Conservation (phyloP, 2,329 filamentous ascomycete species). For the Diaporthe ampelina region DNA sequence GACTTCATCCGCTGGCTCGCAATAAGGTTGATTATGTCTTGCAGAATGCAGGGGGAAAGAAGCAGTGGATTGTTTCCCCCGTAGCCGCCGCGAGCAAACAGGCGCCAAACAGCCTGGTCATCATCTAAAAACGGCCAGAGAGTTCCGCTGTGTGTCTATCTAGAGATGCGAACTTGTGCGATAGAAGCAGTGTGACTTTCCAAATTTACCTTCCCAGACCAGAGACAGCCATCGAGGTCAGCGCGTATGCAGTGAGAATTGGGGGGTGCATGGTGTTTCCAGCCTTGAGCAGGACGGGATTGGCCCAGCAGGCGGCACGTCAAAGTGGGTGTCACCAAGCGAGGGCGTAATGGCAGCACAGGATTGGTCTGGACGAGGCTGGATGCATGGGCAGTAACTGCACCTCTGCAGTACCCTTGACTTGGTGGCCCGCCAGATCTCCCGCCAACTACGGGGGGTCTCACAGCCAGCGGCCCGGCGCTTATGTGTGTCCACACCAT, state of each 20-base stretch:
- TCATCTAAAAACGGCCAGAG: neutral
- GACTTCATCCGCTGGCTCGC: neutral
- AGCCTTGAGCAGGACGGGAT: neutral
- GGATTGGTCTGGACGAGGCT: conserved; percentile 10
- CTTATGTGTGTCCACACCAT: neutral
- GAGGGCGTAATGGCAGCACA: neutral
- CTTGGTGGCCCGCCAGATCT: too few species aligned
- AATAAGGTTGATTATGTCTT: conserved; percentile 4
- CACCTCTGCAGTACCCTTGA: neutral
- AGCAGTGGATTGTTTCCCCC: conserved; percentile 13
- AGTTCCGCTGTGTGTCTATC: neutral
- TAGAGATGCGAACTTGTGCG: neutral
- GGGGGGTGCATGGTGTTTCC: conserved; percentile 6
- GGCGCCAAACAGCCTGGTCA: neutral
- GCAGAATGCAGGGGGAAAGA: conserved; percentile 10
- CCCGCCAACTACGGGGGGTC: neutral
- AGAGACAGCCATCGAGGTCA: conserved; percentile 10
- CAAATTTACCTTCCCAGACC: conserved; percentile 17
- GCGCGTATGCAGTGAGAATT: conserved; percentile 31
- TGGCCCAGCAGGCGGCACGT: conserved; percentile 23
- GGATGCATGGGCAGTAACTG: neutral
- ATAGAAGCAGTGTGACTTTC: conserved; percentile 16
- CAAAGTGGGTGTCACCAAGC: conserved; percentile 13
- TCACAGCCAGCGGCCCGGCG: conserved; percentile 23
- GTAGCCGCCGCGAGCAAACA: conserved; percentile 17